Conservation (phyloP, 805 yeast genomes). For the Metschnikowia lachancei region DNA sequence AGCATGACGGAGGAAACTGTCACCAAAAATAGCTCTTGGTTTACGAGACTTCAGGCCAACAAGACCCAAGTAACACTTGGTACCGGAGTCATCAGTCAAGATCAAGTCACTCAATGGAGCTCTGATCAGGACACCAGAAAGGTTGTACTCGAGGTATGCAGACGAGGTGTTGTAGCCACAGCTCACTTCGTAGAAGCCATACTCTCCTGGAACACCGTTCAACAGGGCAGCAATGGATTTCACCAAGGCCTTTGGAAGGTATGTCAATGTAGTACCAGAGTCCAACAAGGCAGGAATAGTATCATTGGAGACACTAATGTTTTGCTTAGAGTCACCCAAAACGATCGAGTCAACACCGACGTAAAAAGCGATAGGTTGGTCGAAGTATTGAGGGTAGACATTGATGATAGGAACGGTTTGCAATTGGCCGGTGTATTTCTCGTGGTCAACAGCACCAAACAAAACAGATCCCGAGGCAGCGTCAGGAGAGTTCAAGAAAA, state of each 20-base stretch:
- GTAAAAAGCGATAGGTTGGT: conserved; percentile 44
- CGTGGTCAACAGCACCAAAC: too few relatives aligned
- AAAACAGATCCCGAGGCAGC: too few relatives aligned
- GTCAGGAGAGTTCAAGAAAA: too few relatives aligned
- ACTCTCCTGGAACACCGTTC: neutral
- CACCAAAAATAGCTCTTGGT: conserved; percentile 33
- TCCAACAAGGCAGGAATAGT: conserved; percentile 34
- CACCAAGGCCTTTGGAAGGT: conserved; percentile 40
- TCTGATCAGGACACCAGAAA: conserved; percentile 53
- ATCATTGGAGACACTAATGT: conserved; percentile 1
- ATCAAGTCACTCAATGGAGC: conserved; percentile 42
- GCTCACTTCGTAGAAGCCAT: conserved; percentile 4
- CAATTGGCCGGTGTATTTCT: conserved; percentile 28
- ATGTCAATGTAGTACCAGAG: conserved; percentile 51
- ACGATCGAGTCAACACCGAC: conserved; percentile 41
- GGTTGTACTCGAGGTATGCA: conserved; percentile 35
- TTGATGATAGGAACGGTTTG: conserved; percentile 45
- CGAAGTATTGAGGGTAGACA: conserved; percentile 10
- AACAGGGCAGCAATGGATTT: conserved; percentile 14
- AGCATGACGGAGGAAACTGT: conserved; percentile 52
- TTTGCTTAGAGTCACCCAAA: conserved; percentile 3
- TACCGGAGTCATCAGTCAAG: conserved; percentile 11
- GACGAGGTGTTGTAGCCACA: conserved; percentile 4
- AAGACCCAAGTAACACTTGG: conserved; percentile 27
- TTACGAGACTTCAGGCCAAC: conserved; percentile 22